Evolutionary conservation across 371 early-diverging fungal species (phyloP).

Genomic region (Haplosporangium sp.): DNA sequence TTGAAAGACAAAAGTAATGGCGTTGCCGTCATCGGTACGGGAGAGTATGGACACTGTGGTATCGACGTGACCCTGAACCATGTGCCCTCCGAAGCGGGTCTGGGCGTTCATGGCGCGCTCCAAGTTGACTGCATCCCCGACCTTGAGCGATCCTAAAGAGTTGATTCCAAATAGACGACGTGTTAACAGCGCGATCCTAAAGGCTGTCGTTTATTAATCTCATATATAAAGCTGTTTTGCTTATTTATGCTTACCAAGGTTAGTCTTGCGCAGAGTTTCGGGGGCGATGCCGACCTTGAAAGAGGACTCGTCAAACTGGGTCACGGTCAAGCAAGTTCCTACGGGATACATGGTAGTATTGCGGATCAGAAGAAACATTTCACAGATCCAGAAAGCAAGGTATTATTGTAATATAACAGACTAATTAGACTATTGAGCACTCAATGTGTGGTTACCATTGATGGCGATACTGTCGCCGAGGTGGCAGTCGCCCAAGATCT

Average conservation of each 20-base stretch:
- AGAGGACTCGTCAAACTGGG: conserved; percentile 80
- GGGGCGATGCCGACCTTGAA: conserved; percentile 96
- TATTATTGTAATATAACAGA: neutral
- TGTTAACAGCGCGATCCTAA: neutral
- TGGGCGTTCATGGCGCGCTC: conserved; percentile 91
- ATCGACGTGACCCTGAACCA: conserved; percentile 98
- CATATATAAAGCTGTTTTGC: neutral
- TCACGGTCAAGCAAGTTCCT: conserved; percentile 97
- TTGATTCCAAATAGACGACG: neutral
- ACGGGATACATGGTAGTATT: neutral
- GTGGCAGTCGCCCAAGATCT: conserved; percentile 86
- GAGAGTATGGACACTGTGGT: conserved; percentile 78
- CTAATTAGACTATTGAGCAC: neutral
- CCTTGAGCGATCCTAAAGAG: conserved; percentile 74
- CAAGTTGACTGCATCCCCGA: conserved; percentile 87
- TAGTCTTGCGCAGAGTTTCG: conserved; percentile 92
- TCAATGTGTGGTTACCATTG: conserved; percentile 73
- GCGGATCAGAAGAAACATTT: neutral
- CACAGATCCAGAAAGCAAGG: neutral
- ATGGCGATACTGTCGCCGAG: conserved; percentile 95
- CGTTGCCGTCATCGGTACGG: conserved; percentile 89
- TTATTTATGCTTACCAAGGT: conserved; percentile 72
- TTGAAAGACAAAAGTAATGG: conserved; percentile 83
- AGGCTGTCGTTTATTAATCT: neutral
- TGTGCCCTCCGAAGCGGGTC: conserved; percentile 95